Percentiles rank a stretch among this genome's conserved stretches.
phyloP scores from a whole-genome alignment of 1,284 basidiomycete genomes.

The Ceratobasidium sp. region DNA sequence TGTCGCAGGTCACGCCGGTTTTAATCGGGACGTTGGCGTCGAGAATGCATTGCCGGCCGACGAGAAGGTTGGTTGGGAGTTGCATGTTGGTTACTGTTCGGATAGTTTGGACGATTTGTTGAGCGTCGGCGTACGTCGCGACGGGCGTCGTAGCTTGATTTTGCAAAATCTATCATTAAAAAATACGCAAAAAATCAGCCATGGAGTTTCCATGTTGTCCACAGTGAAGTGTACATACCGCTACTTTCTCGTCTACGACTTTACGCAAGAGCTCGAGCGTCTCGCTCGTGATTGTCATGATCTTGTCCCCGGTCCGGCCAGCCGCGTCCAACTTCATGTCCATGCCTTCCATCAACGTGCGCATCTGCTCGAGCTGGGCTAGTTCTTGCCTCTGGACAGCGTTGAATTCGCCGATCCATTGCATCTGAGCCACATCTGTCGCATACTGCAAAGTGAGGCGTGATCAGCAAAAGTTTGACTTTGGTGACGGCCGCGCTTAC shows the following conservation, averaged over 20 bases:
- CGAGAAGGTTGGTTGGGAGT: constrained; percentile 18
- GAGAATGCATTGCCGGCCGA: constrained; percentile 20
- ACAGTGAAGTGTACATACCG: not conserved
- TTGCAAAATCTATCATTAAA: not conserved
- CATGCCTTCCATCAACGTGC: not conserved
- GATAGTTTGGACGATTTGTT: constrained; percentile 17
- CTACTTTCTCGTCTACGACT: not conserved
- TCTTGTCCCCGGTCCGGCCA: not conserved
- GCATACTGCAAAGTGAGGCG: constrained; percentile 2
- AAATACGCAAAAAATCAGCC: not conserved
- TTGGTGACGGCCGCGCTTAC: not conserved
- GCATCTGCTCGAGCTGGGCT: not conserved
- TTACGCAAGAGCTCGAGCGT: not conserved
- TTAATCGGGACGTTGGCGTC: not conserved
- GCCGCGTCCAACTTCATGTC: not conserved
- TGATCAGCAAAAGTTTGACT: not conserved
- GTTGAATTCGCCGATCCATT: constrained; percentile 32
- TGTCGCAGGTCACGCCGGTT: constrained; percentile 13
- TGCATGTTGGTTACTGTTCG: constrained; percentile 20
- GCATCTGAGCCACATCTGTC: not conserved
- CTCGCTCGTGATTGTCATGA: not conserved
- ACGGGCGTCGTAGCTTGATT: not conserved
- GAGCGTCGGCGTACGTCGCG: not conserved
- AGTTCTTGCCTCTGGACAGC: constrained; percentile 18
- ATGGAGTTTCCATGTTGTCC: not conserved